phyloP scores from a whole-genome alignment of 164 flowering plant species.

The Chimonanthus salicifolius region DNA sequence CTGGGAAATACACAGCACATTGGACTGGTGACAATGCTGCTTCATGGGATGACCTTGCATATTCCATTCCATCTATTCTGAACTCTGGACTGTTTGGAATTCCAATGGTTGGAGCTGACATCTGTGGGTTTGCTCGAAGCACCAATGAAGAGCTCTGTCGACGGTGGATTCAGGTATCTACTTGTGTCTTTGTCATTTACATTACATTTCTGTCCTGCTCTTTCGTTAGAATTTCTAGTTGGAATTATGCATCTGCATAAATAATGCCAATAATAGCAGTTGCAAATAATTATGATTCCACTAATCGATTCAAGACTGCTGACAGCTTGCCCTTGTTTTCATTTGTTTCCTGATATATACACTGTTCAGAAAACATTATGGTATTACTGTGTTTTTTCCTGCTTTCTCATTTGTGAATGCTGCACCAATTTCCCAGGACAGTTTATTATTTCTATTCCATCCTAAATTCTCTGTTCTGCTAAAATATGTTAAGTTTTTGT shows the following conservation, averaged over 20 bases:
- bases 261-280: no score
- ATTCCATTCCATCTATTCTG: slow-evolving; percentile 52
- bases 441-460: not conserved
- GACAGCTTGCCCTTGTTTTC: no score
- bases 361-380: no score
- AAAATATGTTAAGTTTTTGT: no score
- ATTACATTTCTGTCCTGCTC: no score
- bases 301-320: no score
- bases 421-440: not conserved
- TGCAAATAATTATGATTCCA: no score
- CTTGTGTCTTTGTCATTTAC: not conserved
- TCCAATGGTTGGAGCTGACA: slow-evolving; percentile 93
- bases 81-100: slow-evolving; percentile 74
- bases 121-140: slow-evolving; percentile 58
- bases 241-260: no score
- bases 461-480: not conserved
- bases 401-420: not conserved
- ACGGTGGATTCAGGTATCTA: slow-evolving; percentile 75
- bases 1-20: slow-evolving; percentile 75
- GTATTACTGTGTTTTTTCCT: no score
- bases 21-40: slow-evolving; percentile 91
- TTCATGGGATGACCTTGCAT: slow-evolving; percentile 69
- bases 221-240: no score
- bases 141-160: slow-evolving; percentile 75
- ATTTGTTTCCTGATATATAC: no score